These are phyloP conservation scores for Inosperma sp. DNA, from an alignment of 768 basidiomycete species.

Conservation along the genomic window DNA sequence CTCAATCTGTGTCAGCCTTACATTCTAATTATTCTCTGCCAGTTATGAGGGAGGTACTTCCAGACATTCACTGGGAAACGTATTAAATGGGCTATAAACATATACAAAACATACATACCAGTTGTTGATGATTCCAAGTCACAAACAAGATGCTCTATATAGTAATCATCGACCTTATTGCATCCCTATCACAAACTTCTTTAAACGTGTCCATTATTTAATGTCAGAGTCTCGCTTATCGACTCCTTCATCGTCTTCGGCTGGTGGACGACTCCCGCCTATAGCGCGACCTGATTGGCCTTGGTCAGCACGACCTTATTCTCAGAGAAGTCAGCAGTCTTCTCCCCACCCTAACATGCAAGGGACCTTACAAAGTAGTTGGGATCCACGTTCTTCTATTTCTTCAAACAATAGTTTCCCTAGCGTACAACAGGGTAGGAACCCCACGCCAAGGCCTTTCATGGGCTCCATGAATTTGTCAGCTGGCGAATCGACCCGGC, in stretches of 20 bases:
- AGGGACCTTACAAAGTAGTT: slow-evolving; percentile 25
- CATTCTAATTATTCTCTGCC: background rate
- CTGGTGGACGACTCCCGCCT: slow-evolving; percentile 43
- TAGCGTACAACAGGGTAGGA: slow-evolving; percentile 11
- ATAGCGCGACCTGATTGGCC: slow-evolving; percentile 60
- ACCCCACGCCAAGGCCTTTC: slow-evolving; percentile 16
- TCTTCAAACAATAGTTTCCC: slow-evolving; percentile 22
- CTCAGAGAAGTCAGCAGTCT: slow-evolving; percentile 29
- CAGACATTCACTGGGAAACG: slow-evolving; percentile 72
- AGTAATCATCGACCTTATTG: no score
- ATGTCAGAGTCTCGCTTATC: slow-evolving; percentile 40
- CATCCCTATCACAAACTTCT: no score
- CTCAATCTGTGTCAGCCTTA: background rate
- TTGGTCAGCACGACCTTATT: slow-evolving; percentile 41
- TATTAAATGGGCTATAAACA: no score
- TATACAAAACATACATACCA: no score
- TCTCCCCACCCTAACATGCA: slow-evolving; percentile 28
- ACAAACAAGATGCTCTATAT: no score
- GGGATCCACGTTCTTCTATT: slow-evolving; percentile 29
- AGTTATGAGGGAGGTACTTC: slow-evolving; percentile 81
- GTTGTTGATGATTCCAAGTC: no score
- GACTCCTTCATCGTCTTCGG: slow-evolving; percentile 39
- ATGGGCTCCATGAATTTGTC: slow-evolving; percentile 24
- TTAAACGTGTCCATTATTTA: background rate
- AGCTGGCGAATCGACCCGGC: slow-evolving; percentile 48